Conservation (phyloP, 495 filamentous ascomycete species). For the Penicillium canescens region DNA sequence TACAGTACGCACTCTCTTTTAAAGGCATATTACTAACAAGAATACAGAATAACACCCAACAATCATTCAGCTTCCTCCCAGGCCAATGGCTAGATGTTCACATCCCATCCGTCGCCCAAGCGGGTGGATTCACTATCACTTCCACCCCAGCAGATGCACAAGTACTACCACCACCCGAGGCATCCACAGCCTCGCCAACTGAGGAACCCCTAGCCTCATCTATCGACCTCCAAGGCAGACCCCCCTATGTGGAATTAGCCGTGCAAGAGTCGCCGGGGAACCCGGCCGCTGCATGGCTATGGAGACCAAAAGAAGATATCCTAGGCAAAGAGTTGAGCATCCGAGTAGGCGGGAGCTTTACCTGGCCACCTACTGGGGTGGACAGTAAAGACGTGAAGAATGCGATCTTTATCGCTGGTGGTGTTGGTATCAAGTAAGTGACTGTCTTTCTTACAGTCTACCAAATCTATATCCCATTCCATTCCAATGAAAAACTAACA, state of each 20-base stretch:
- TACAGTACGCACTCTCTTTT: conserved; percentile 2
- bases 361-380: conserved; percentile 64
- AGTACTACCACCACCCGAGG: conserved; percentile 28
- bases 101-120: conserved; percentile 61
- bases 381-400: conserved; percentile 44
- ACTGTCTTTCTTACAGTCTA: background rate
- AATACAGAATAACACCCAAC: conserved; percentile 18
- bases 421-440: conserved; percentile 75
- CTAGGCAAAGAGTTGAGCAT: conserved; percentile 59
- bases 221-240: conserved; percentile 25
- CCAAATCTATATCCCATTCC: too few relatives aligned
- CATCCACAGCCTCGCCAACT: conserved; percentile 15
- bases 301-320: conserved; percentile 55
- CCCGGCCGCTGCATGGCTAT: conserved; percentile 76
- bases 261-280: conserved; percentile 66
- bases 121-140: conserved; percentile 88
- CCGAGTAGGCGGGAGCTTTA: conserved; percentile 77
- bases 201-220: conserved; percentile 22
- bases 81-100: conserved; percentile 93
- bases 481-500: background rate
- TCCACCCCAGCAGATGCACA: conserved; percentile 59
- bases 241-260: conserved; percentile 68
- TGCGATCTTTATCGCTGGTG: conserved; percentile 75
- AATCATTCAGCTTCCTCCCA: conserved; percentile 61
- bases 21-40: background rate